A percentile compares a stretch with the other conserved stretches of the same genome.
These are phyloP conservation scores for Phoma sp. DNA, from an alignment of 2,329 filamentous ascomycete species.

Conservation along the genomic window DNA sequence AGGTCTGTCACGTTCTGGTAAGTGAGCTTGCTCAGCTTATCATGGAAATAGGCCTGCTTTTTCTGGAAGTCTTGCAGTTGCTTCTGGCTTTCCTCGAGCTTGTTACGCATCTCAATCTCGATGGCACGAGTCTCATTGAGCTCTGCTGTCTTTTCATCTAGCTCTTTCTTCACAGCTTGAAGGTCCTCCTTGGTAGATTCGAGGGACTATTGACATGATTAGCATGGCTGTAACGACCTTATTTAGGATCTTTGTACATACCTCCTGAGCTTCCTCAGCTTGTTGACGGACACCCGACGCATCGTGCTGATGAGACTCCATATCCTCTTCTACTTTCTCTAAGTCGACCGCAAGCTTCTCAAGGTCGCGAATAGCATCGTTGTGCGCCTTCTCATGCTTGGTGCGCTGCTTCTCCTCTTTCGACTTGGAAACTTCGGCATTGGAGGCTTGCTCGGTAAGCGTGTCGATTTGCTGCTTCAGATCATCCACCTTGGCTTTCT, in stretches of 20 bases:
- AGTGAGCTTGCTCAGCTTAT: conserved; percentile 83
- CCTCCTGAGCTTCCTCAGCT: conserved; percentile 81
- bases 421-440: conserved; percentile 83
- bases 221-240: neutral
- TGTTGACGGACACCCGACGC: conserved; percentile 75
- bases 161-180: conserved; percentile 77
- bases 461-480: conserved; percentile 82
- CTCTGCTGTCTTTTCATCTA: conserved; percentile 76
- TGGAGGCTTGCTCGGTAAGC: conserved; percentile 81
- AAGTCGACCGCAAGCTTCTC: conserved; percentile 75
- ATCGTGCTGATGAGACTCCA: conserved; percentile 76
- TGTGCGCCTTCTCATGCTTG: conserved; percentile 85
- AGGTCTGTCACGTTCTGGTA: conserved; percentile 76
- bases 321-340: conserved; percentile 79
- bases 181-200: conserved; percentile 82
- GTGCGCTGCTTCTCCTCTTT: conserved; percentile 92
- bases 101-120: conserved; percentile 98
- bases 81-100: conserved; percentile 96
- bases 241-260: conserved; percentile 33
- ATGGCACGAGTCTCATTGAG: conserved; percentile 62
- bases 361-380: conserved; percentile 81
- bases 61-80: conserved; percentile 85
- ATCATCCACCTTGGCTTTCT: conserved; percentile 89
- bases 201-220: conserved; percentile 62
- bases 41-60: conserved; percentile 83